Percentiles rank a stretch among this genome's conserved stretches.
These are phyloP conservation scores for Umbelopsis sp. DNA, from an alignment of 192 early-diverging fungal species.

Conservation along the genomic window DNA sequence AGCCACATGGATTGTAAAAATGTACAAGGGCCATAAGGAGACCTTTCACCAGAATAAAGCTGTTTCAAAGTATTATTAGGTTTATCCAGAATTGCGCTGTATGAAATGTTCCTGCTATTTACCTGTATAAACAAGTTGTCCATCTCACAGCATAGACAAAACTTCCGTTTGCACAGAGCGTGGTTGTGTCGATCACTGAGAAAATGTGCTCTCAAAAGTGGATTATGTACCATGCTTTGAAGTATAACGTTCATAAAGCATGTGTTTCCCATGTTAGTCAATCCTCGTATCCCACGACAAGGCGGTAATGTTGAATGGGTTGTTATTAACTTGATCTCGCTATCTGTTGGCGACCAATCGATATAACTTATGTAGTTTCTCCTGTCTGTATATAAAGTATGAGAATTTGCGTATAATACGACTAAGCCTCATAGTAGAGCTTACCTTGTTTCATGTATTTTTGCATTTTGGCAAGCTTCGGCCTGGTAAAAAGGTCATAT, in stretches of 20 bases:
- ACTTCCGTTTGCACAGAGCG: slow-evolving; percentile 59
- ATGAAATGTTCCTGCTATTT: neutral
- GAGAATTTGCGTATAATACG: slow-evolving; percentile 26
- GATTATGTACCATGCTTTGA: slow-evolving; percentile 92
- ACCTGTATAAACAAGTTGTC: slow-evolving; percentile 81
- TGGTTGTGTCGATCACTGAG: slow-evolving; percentile 88
- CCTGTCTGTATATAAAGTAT: no score
- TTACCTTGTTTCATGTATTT: slow-evolving; percentile 11
- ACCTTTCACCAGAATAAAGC: slow-evolving; percentile 69
- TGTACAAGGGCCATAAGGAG: slow-evolving; percentile 80
- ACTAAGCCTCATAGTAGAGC: slow-evolving; percentile 46
- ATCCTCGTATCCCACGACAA: slow-evolving; percentile 75
- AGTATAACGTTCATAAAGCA: slow-evolving; percentile 96
- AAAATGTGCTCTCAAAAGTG: slow-evolving; percentile 85
- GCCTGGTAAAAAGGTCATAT: slow-evolving; percentile 42
- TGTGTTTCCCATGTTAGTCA: slow-evolving; percentile 91
- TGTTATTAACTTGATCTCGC: slow-evolving; percentile 58
- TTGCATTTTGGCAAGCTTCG: slow-evolving; percentile 26
- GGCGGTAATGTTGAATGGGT: slow-evolving; percentile 42
- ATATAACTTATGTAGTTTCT: slow-evolving; percentile 16
- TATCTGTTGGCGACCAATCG: slow-evolving; percentile 61
- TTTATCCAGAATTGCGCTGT: neutral
- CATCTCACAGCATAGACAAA: slow-evolving; percentile 95
- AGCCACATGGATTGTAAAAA: slow-evolving; percentile 93
- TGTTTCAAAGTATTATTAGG: slow-evolving; percentile 23